Base-by-base conservation (phyloP, 2,329 filamentous ascomycete genomes). In the Arthrocladium fulminans region DNA sequence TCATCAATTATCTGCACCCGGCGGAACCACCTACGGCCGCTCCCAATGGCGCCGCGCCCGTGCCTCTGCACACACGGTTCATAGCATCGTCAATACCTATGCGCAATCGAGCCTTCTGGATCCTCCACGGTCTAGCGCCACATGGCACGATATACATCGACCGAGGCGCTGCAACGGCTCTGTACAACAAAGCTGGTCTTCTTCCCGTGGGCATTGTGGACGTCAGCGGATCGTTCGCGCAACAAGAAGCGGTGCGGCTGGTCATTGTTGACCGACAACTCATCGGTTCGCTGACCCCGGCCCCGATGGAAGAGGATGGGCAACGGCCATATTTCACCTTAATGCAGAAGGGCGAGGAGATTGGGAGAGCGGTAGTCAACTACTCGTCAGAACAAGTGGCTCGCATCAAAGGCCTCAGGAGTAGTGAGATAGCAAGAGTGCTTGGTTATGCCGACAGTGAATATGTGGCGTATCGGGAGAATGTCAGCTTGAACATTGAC, bases 81-180 rank as follows among this genome's bases (percentile, higher is more conserved):
- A 74, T 95, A 10, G 88, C 89, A 0, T 88, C 88, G 8, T 73
- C 77, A 0, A 81, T 86, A 22, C 89, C 90, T 1, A 92, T 97
- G 51, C 82, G 88, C 49, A 92, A 96, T 64, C 84, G 90, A 53
- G 88, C 92, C 63, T 97, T 98, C 74, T 98, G 92, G 92, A 82
- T 98, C 42, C 76, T 97, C 0, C 88, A 98, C 67, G 92, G 90
- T 8, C 80, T 96, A 9, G 82, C 83, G 20, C 88, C 92, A 0
- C 89, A 94, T 60, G 92, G 92, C 12, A 94, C 84, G 2, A 64
- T 98, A 22, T 97, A 87, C 69, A 94, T 98, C 59, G 92, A 98
- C 70, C 72, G 79, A n/a, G 92, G 92, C 35, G 90, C 90, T 2
- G 82, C 88, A 67, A 73, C 76, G 27, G 92, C 90, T 1, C 75